Percentiles rank a stretch among this genome's conserved stretches.
phyloP scores from a whole-genome alignment of 148 eudicot species.

The Amaranthus cruentus region DNA sequence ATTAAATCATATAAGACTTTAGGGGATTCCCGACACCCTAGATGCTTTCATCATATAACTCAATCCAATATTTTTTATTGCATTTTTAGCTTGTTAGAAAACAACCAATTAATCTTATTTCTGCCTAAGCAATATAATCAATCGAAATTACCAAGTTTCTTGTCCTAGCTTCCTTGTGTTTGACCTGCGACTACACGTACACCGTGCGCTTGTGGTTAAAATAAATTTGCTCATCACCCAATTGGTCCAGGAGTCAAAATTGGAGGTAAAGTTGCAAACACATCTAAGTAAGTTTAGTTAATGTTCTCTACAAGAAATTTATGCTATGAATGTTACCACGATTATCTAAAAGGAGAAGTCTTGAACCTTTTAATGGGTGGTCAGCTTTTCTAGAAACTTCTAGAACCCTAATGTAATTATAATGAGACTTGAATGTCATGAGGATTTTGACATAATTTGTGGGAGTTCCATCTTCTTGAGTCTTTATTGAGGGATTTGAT shows the following conservation, averaged over 20 bases:
- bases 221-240: constrained; percentile 10
- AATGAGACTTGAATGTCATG: constrained; percentile 58
- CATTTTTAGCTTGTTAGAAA: no score
- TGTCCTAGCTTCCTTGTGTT: no score
- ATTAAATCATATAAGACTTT: no score
- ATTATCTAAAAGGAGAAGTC: constrained; percentile 68
- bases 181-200: no score
- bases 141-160: no score
- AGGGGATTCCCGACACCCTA: no score
- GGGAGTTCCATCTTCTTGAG: constrained; percentile 64
- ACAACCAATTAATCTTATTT: no score
- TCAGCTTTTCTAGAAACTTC: constrained; percentile 60
- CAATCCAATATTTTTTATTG: no score
- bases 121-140: no score
- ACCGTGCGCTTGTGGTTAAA: no score
- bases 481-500: constrained; percentile 14
- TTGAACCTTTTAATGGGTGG: constrained; percentile 77
- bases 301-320: constrained; percentile 36
- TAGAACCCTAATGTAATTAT: constrained; percentile 67
- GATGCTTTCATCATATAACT: no score
- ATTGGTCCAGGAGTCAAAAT: constrained; percentile 71
- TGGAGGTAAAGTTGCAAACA: constrained; percentile 73
- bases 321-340: constrained; percentile 92
- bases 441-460: constrained; percentile 52
- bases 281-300: constrained; percentile 78